phyloP scores from a whole-genome alignment of 495 filamentous ascomycete species.

The Tuber microsphaerosporum region DNA sequence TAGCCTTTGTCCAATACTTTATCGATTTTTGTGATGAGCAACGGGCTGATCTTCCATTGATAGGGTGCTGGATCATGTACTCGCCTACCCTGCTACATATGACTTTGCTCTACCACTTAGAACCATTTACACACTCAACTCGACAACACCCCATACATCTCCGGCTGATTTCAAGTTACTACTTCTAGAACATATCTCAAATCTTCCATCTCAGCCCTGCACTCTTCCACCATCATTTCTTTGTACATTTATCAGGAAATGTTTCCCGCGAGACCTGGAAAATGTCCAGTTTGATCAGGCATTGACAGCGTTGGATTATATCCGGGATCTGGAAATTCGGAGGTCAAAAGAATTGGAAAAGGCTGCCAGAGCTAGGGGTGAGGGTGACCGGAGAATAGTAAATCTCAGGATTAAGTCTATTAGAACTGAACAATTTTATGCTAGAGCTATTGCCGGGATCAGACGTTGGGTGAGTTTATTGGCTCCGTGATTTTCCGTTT shows the following conservation, averaged over 20 bases:
- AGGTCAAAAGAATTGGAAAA: conserved; percentile 54
- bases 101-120: conserved; percentile 59
- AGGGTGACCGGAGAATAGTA: conserved; percentile 35
- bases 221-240: conserved; percentile 63
- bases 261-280: conserved; percentile 53
- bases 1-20: conserved; percentile 1
- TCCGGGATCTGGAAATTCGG: conserved; percentile 60
- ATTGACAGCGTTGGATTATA: conserved; percentile 63
- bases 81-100: conserved; percentile 59
- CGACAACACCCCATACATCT: conserved; percentile 48
- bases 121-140: conserved; percentile 69
- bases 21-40: conserved; percentile 5
- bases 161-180: conserved; percentile 57
- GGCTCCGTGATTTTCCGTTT: not conserved
- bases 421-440: conserved; percentile 57
- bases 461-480: conserved; percentile 58
- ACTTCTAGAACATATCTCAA: conserved; percentile 58
- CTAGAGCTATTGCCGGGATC: conserved; percentile 59
- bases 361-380: conserved; percentile 31
- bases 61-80: conserved; percentile 62
- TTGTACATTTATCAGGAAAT: conserved; percentile 57
- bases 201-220: conserved; percentile 57
- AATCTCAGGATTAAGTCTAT: conserved; percentile 37
- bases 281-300: conserved; percentile 66
- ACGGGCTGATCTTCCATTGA: conserved; percentile 22